Evolutionary conservation across 129 eudicot species (phyloP), one percentile per base, ranked within the genome.

Genomic region (Arctium minus): DNA sequence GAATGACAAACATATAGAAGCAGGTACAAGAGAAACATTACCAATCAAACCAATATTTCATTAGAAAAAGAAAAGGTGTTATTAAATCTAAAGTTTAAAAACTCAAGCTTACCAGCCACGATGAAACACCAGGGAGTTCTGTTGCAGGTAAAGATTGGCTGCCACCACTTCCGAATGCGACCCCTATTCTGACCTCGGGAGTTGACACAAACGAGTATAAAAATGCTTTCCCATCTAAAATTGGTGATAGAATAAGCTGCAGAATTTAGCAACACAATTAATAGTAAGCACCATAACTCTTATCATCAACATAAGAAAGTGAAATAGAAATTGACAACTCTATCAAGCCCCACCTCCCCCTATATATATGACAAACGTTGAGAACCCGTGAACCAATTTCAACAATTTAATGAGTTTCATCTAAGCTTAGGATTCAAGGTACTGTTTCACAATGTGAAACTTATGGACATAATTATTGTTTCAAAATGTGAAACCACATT

Each of bases 81-180:
- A 46, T 46, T 46, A 46, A 46, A 46, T 46, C 12, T 46, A 46
- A 46, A 11, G 10, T 2, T 9, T n/a, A 29, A 39, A 11, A 68
- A 29, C 37, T 35, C 15, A 77, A 79, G 70, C 81, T 78, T 86
- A 96, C 99, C 91, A 96, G 92, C 98, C 98, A 96, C 1, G 98
- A 90, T 40, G 97, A 91, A 83, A 96, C 98, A 80, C 97, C 99
- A 0, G 99, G 99, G 75, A 96, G 86, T 83, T 91, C 98, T 17
- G 97, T 96, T 80, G 98, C 99, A 71, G 99, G 99, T 86, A 96
- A 88, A 78, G 97, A 92, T 76, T 96, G 97, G 82, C 91, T 93
- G 83, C 96, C 97, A 73, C 99, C 97, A 85, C 98, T 96, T 74
- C 99, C 99, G 76, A 96, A 93, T 42, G 99, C 97, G 70, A 96